These are phyloP conservation scores for Dorcoceras hygrometricum DNA, from an alignment of 257 asterid species.

Conservation along the genomic window DNA sequence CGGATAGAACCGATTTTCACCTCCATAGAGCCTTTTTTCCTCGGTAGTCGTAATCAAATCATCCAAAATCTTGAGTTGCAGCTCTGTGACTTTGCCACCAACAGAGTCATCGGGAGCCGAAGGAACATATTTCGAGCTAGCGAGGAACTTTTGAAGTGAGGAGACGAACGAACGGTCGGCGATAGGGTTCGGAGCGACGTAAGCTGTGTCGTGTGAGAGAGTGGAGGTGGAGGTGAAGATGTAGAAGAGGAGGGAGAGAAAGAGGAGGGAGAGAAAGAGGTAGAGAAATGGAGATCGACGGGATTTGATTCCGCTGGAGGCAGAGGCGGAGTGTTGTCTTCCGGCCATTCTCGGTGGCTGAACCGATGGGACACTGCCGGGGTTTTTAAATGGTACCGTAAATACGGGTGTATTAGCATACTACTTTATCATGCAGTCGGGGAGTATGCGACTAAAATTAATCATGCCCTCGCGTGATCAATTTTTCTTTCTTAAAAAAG, in stretches of 20 bases:
- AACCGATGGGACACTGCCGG: conserved; percentile 16
- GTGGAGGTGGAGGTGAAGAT: conserved; percentile 35
- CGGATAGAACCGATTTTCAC: conserved; percentile 31
- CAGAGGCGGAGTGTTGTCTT: conserved; percentile 32
- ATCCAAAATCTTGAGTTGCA: conserved; percentile 48
- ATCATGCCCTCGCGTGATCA: too few relatives aligned
- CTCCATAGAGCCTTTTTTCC: conserved; percentile 48
- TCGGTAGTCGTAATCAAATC: conserved; percentile 51
- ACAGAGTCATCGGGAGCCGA: conserved; percentile 40
- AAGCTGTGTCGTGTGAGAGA: conserved; percentile 21
- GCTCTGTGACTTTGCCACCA: conserved; percentile 30
- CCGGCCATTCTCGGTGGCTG: conserved; percentile 65
- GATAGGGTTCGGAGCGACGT: conserved; percentile 36
- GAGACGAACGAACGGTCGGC: conserved; percentile 76
- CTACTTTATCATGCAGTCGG: too few relatives aligned
- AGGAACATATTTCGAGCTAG: conserved; percentile 31
- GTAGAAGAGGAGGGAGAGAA: conserved; percentile 49
- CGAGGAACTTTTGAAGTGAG: conserved; percentile 75
- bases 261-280: conserved; percentile 35
- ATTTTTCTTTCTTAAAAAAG: too few relatives aligned
- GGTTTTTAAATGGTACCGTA: too few relatives aligned
- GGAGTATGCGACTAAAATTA: too few relatives aligned
- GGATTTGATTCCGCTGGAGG: conserved; percentile 32
- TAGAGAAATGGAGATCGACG: conserved; percentile 48
- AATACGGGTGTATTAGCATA: too few relatives aligned